Base-by-base conservation (phyloP, 1,284 basidiomycete species). In the Blastosporella zonata region DNA sequence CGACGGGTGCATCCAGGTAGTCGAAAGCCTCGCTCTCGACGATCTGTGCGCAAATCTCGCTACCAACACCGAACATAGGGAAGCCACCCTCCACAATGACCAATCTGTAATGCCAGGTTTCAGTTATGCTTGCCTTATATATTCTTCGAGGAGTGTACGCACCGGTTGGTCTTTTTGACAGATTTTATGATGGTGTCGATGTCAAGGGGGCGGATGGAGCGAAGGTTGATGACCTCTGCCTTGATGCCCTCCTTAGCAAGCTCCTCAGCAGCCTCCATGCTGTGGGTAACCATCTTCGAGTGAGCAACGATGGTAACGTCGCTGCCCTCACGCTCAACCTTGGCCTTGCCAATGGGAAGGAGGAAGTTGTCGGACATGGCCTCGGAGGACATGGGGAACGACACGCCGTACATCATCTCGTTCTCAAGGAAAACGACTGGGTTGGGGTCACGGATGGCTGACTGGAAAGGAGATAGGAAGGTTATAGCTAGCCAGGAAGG, bases 401-500 rank as follows among this genome's bases (percentile, higher is more conserved):
- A 82, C 57, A 94, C 83, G 72, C 97, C 97, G 75, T 99, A 99
- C 66, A 99, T 72, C 82, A 99, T 93, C 74, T 99, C 97, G 73
- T 99, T 99, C 68, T 99, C 97, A 46, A 99, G 87, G 79, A 99
- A 93, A 59, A 98, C 93, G 59, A 97, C 90, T 10, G 95, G 94
- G 76, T 97, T 99, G 51, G 94, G 93, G 71, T 99, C 97, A 43
- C 97, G 93, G 66, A 99, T 97, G 29, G 97, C 96, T 49, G 93
- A 72, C 91, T 93, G 46, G 1, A 27, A n/a, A 31, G 29, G 8
- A 31, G 7, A 9, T 9, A 31, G 29, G 3, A n/a, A 34, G 18
- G 36, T 29, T 27, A 40, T 15, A 42, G 44, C 23, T 28, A 42
- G 12, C 35, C 49, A 22, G 40, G 46, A 29, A 47, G 43, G 28